Evolutionary conservation across 108 stramenopile genomes (phyloP), one percentile per base, ranked within the genome.

Genomic region (Chaetoceros muelleri): DNA sequence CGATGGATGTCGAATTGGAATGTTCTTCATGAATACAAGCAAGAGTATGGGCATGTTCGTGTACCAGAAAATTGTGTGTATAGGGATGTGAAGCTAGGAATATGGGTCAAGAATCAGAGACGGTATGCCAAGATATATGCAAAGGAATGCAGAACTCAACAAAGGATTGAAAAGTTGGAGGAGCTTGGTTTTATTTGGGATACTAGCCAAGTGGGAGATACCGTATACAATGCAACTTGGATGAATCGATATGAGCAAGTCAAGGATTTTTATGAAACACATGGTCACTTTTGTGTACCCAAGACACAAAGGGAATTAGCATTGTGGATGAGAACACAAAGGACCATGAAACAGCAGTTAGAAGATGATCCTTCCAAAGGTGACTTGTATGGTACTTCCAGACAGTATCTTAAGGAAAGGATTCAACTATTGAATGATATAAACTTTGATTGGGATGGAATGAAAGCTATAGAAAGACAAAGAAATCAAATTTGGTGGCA

Each of bases 221-320:
- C 34, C 5, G 13, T 40, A 10, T 40, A 52, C 22, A 30, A 13
- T 40, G 8, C 5, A 10, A 13, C 13, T 5, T 57, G 57, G 57
- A 3, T 47, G 3, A 30, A 57, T 44, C 52, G 60, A 10, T 53
- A 47, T 19, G 1, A 49, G 8, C 53, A 61, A 28, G 53, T 67
- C 13, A 48, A 61, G 20, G 23, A 30, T 2, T 67, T 67, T 46
- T 53, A 49, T 24, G 53, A 25, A 10, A 29, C 8, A 22, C 44
- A 67, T 28, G 66, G 66, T 29, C 66, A 67, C 40, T 48, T 24
- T 52, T 55, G 60, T 44, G 59, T 67, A 5, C 66, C 66, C 5
- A 60, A 52, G 3, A 40, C 5, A 5, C 8, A 40, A 10, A 40
- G 13, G 13, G 8, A 13, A 40, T 40, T 40, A 40, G 34, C 34